Evolutionary conservation across 495 filamentous ascomycete genomes (phyloP), one percentile per base, ranked within the genome.

Genomic region (Hypoxylon intermedium): DNA sequence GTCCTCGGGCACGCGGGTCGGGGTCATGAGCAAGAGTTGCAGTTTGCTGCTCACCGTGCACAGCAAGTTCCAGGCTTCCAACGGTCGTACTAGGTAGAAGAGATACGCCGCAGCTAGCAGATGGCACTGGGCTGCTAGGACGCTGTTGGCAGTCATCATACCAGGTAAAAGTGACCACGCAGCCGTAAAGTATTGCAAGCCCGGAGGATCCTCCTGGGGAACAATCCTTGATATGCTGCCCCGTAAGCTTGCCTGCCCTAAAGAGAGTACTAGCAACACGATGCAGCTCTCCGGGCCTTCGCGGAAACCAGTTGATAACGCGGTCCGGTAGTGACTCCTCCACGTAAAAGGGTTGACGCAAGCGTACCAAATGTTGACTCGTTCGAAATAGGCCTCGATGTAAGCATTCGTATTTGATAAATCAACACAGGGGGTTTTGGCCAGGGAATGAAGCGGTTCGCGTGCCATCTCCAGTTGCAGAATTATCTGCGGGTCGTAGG

Each of bases 331-430:
- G 70, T 90, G 87, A 53, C 81, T 83, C n/a, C 81, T 78, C 90
- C 89, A 93, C 15, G 84, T 89, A 72, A 87, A 89, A 18, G 90
- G 90, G 71, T 91, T 92, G 48, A 93, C 89, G 70, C 87, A 90
- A 26, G 90, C 89, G 60, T 92, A 92, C 88, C 89, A 93, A 4
- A 90, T 81, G 67, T 92, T 92, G 52, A 90, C 90, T 19, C 86
- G 80, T 37, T 87, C 84, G 62, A 93, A 93, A 73, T 89, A 92
- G 6, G 89, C 83, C 67, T 86, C 83, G 44, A 90, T 85, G 72
- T 91, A 91, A 11, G 82, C 77, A 18, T 83, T 78, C n/a, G 87
- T 87, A 72, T 92, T 89, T 16, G 86, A 86, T 63, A 92, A 70
- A 69, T 92, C 89, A 28, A 90, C 79, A 53, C 82, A 82, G 16